phyloP scores from a whole-genome alignment of 2,329 filamentous ascomycete genomes.

The Sarocladiaceae sp. region DNA sequence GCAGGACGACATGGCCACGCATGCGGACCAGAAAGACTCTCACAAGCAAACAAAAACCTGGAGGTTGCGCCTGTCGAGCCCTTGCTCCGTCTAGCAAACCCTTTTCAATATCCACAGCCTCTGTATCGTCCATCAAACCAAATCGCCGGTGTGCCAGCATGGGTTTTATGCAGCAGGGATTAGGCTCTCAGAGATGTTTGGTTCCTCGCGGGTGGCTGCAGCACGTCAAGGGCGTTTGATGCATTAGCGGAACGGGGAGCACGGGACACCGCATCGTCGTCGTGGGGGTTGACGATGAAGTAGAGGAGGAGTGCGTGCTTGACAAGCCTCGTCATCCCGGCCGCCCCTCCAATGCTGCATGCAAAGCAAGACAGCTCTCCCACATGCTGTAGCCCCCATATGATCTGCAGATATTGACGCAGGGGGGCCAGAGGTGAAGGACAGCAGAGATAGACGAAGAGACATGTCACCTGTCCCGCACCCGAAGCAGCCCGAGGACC shows the following conservation, averaged over 20 bases:
- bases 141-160: slow-evolving; percentile 4
- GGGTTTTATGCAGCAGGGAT: not conserved
- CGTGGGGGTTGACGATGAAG: not conserved
- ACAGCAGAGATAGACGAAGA: too few relatives aligned
- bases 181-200: not conserved
- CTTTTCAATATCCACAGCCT: not conserved
- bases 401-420: slow-evolving; percentile 6
- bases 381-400: not conserved
- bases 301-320: not conserved
- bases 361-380: not conserved
- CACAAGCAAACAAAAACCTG: too few relatives aligned
- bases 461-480: too few relatives aligned
- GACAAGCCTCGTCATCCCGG: not conserved
- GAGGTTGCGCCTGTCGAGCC: too few relatives aligned
- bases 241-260: too few relatives aligned
- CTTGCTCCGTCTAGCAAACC: too few relatives aligned
- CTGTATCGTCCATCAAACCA: slow-evolving; percentile 2
- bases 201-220: too few relatives aligned
- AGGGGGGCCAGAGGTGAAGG: too few relatives aligned
- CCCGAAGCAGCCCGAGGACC: too few relatives aligned
- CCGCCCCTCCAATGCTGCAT: not conserved
- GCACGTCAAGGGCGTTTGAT: too few relatives aligned
- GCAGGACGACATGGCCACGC: too few relatives aligned
- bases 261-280: not conserved
- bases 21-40: too few relatives aligned